Percentiles rank a stretch among this genome's conserved stretches.
phyloP scores from a whole-genome alignment of 1,284 basidiomycete genomes.

The Leccinum cinnamomeum region DNA sequence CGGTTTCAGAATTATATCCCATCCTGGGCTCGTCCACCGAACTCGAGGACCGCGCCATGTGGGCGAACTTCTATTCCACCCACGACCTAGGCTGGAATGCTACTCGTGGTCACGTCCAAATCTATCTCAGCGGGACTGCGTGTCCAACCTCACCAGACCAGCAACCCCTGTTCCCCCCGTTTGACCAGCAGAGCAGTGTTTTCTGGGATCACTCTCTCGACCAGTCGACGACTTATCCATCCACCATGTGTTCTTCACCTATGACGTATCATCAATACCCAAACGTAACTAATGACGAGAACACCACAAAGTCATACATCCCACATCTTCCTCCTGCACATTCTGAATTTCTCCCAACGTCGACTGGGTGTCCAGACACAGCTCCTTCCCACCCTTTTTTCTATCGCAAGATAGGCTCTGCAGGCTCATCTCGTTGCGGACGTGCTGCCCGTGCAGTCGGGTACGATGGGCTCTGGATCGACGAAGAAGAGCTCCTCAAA shows the following conservation, averaged over 20 bases:
- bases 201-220: not conserved
- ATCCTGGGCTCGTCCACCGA: not conserved
- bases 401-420: too few species aligned
- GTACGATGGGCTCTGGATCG: slow-evolving; percentile 10
- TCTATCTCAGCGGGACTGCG: not conserved
- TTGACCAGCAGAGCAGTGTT: not conserved
- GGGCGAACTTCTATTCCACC: not conserved
- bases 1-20: too few species aligned
- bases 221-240: not conserved
- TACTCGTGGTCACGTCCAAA: not conserved
- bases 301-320: too few species aligned
- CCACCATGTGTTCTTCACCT: too few species aligned
- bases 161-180: not conserved
- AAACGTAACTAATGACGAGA: too few species aligned
- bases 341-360: too few species aligned
- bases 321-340: too few species aligned
- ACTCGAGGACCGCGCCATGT: not conserved
- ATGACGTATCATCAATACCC: too few species aligned
- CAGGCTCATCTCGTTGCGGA: not conserved
- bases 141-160: not conserved
- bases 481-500: slow-evolving; percentile 17
- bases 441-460: slow-evolving; percentile 6
- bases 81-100: not conserved
- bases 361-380: too few species aligned
- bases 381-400: too few species aligned